Evolutionary conservation across 352 stramenopile species (phyloP), one percentile per base, ranked within the genome.

Genomic region (Globisporangium abappressorium): DNA sequence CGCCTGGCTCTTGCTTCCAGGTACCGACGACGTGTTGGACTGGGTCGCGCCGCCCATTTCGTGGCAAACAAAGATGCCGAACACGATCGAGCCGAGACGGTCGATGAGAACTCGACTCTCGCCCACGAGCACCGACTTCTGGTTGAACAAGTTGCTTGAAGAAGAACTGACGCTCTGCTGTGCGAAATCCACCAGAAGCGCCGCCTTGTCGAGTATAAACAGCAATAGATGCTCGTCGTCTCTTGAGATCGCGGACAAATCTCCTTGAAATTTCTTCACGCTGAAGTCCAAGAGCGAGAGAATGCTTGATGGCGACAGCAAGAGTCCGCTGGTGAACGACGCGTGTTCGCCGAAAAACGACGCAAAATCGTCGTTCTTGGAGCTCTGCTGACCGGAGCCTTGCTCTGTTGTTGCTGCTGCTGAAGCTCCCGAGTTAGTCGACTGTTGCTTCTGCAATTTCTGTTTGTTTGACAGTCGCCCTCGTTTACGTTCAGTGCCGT

Each of bases 191-290:
- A 74, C 63, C 18, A 73, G 15, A 11, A 38, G 22, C 5, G 55
- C 64, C 1, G 71, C 65, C 11, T 67, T 66, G 30, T 56, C 61
- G 5, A 74, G 58, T 55, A 66, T 47, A 22, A 77, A 77, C 12
- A 69, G 38, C 4, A 77, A n/a, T 12, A 77, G n/a, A 22, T 62
- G 26, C 38, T 69, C 68, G 24, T 77, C 71, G 54, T 74, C 71
- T 53, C 67, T 60, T 8, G 68, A 59, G 22, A 74, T 30, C 0
- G 18, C 26, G 7, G 54, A n/a, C 1, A 54, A 3, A 8, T 33
- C 26, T 3, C 33, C 26, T 26, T 61, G 54, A 7, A 77, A 38
- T 41, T 72, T 74, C 22, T 18, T 51, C 36, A 53, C 15, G 28
- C 62, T 56, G 28, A 57, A 70, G 12, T 65, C 49, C 22, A 72